These are phyloP conservation scores for Backusella parvicylindrica DNA, from an alignment of 192 early-diverging fungal species.

Conservation along the genomic window DNA sequence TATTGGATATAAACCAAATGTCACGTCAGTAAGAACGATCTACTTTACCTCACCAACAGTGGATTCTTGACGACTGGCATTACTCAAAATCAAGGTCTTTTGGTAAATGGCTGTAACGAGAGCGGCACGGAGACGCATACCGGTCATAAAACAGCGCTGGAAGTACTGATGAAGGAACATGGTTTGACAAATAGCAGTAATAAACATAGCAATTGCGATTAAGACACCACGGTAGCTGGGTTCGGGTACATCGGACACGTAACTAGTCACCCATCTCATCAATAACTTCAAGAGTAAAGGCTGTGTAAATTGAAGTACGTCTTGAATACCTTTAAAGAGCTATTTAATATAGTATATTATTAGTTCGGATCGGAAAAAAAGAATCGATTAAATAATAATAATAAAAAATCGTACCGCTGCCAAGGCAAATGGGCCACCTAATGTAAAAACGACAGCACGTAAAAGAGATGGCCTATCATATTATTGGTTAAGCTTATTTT, in stretches of 20 bases:
- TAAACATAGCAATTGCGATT: slow-evolving; percentile 82
- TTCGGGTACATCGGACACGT: slow-evolving; percentile 48
- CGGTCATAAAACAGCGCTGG: slow-evolving; percentile 74
- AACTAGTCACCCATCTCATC: slow-evolving; percentile 61
- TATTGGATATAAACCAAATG: not conserved
- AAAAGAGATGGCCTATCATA: slow-evolving; percentile 66
- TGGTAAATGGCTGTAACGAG: slow-evolving; percentile 80
- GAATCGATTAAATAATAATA: not conserved
- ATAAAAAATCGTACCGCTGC: slow-evolving; percentile 47
- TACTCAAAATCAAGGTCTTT: slow-evolving; percentile 81
- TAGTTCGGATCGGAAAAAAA: not conserved
- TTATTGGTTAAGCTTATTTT: not conserved
- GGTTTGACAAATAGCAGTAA: slow-evolving; percentile 71
- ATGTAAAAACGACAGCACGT: slow-evolving; percentile 53
- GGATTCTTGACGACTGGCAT: slow-evolving; percentile 70
- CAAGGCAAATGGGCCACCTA: slow-evolving; percentile 64
- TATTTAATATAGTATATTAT: slow-evolving; percentile 8
- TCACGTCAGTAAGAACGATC: not conserved
- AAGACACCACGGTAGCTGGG: slow-evolving; percentile 72
- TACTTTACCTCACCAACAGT: slow-evolving; percentile 79
- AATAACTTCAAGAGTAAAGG: slow-evolving; percentile 75
- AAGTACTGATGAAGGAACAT: slow-evolving; percentile 87
- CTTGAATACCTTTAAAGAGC: slow-evolving; percentile 76
- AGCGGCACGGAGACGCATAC: slow-evolving; percentile 72
- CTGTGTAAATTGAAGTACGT: slow-evolving; percentile 74